A percentile compares a stretch with the other conserved stretches of the same genome.
phyloP scores from a whole-genome alignment of 129 eudicot species.

The Ambrosia trifida region DNA sequence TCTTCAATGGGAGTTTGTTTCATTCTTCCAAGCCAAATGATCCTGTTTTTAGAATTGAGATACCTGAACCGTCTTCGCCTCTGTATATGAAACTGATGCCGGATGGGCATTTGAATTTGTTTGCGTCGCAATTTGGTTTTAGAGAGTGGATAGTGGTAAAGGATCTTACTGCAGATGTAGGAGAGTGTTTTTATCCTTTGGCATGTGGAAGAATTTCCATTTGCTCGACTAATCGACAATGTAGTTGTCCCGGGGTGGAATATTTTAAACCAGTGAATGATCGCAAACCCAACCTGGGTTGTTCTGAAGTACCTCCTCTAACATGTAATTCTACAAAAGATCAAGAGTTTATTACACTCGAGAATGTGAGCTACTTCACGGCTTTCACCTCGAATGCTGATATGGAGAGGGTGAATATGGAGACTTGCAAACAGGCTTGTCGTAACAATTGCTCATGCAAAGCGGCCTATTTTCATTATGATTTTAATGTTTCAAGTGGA shows the following conservation, averaged over 20 bases:
- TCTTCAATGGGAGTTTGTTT: too few relatives aligned
- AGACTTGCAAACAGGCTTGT: conserved; percentile 18
- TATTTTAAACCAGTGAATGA: conserved; percentile 8
- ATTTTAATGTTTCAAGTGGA: not conserved
- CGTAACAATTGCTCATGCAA: conserved; percentile 38
- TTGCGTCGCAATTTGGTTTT: not conserved
- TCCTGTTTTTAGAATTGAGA: not conserved
- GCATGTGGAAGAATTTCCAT: conserved; percentile 35
- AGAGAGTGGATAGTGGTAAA: not conserved
- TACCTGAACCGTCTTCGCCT: not conserved
- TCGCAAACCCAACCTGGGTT: conserved; percentile 28
- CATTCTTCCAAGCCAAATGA: not conserved
- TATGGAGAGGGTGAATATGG: too few relatives aligned
- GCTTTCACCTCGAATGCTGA: too few relatives aligned
- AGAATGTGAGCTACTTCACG: too few relatives aligned
- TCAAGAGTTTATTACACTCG: too few relatives aligned
- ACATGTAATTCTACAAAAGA: too few relatives aligned
- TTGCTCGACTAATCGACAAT: conserved; percentile 28
- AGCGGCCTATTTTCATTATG: conserved; percentile 37
- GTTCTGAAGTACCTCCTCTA: not conserved
- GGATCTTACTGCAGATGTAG: not conserved
- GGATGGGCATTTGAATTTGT: not conserved
- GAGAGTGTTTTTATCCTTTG: conserved; percentile 19
- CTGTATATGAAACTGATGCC: not conserved
- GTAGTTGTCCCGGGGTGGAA: conserved; percentile 19